Base-by-base conservation (phyloP, 805 yeast genomes). In the Cyberlindnera saturnus region DNA sequence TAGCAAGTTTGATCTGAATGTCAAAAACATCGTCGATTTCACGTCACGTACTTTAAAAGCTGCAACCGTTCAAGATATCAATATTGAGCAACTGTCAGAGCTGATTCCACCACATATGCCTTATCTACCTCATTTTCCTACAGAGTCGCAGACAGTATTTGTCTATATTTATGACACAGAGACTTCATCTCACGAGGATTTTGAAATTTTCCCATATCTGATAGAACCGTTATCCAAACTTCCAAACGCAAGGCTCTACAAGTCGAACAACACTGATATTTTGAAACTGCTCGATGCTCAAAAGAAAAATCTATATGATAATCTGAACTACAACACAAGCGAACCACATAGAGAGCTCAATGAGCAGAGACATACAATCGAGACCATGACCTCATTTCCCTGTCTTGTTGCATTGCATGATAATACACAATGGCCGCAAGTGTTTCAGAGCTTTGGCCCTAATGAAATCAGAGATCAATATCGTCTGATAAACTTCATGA, bases 391-490 rank as follows among this genome's bases (percentile, higher is more conserved):
- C 0, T 69, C 81, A 7, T 67, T 67, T 31, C 95, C 95, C 2
- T 78, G 86, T 14, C 52, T 85, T 16, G 62, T 79, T 28, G 65
- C 82, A 18, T 74, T 81, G 59, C 81, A 76, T 51, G 82, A 82
- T 42, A 73, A 75, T 41, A 65, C 78, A 13, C 56, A 76, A 43
- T 55, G 74, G 29, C 72, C 86, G 0, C 63, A 66, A 5, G 71
- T 81, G 5, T 81, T 61, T 49, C 84, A 76, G 50, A 79, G 77
- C 43, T 79, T 76, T 61, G 79, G 81, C 0, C 75, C 87, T 6
- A 77, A 77, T 39, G 86, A 83, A 51, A 71, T 75, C 43, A 70
- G 93, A 49, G 71, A 76, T 49, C 61, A 61, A 15, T 66, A 65
- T 18, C 60, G 64, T 33, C 66, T 85, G 9, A 56, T 69, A 49